phyloP scores from a whole-genome alignment of 441 rosid species.

The Erodium texanum region DNA sequence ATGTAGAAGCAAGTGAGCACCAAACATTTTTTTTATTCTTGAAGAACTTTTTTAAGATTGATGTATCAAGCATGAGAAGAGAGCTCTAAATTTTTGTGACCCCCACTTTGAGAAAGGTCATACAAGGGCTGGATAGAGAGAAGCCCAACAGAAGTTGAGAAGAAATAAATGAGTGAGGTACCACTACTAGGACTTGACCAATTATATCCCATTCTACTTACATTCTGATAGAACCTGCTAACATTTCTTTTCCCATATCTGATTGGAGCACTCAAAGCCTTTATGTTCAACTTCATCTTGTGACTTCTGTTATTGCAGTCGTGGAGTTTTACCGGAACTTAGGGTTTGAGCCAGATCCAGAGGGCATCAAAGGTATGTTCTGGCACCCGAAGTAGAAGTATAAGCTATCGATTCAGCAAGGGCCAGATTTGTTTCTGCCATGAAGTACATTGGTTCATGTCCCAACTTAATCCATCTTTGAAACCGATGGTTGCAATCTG shows the following conservation, averaged over 20 bases:
- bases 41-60: too few relatives aligned
- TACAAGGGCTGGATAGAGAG: too few relatives aligned
- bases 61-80: too few relatives aligned
- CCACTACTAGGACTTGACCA: too few relatives aligned
- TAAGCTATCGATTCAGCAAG: conserved; percentile 13
- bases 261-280: background rate
- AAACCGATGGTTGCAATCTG: too few relatives aligned
- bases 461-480: background rate
- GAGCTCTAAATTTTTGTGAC: too few relatives aligned
- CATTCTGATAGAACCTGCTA: background rate
- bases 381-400: conserved; percentile 60
- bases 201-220: too few relatives aligned
- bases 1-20: too few relatives aligned
- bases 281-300: background rate
- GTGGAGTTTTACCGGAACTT: conserved; percentile 86
- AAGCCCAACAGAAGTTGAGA: too few relatives aligned
- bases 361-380: conserved; percentile 97
- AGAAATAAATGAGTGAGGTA: too few relatives aligned
- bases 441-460: conserved; percentile 4
- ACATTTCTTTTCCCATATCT: background rate
- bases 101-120: too few relatives aligned
- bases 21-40: too few relatives aligned
- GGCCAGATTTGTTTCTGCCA: conserved; percentile 3
- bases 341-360: conserved; percentile 93
- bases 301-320: conserved; percentile 35